A percentile compares a stretch with the other conserved stretches of the same genome.
These are phyloP conservation scores for Porodaedalea pini DNA, from an alignment of 1,284 basidiomycete species.

Conservation along the genomic window DNA sequence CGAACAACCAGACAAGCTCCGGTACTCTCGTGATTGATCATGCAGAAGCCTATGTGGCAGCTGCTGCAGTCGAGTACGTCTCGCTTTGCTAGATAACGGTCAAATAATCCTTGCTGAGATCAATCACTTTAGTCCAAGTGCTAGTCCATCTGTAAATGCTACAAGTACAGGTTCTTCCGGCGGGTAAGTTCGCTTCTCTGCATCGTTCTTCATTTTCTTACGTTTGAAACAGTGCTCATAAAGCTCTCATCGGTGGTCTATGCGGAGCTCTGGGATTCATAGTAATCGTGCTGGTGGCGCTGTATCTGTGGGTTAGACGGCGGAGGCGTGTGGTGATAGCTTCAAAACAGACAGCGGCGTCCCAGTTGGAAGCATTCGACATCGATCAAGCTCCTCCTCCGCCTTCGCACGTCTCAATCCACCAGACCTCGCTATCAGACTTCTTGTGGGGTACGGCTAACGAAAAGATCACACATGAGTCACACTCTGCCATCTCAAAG, in stretches of 20 bases:
- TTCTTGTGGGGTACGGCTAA: neutral
- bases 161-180: neutral
- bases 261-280: slow-evolving; percentile 7
- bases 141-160: neutral
- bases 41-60: neutral
- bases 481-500: neutral
- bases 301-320: slow-evolving; percentile 2
- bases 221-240: neutral
- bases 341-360: neutral
- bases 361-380: slow-evolving; percentile 7
- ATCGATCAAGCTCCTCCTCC: slow-evolving; percentile 9
- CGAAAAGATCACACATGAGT: neutral
- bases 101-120: neutral
- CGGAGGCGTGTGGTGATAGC: neutral
- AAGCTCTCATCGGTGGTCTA: slow-evolving; percentile 12
- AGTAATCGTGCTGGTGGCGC: neutral
- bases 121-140: no score
- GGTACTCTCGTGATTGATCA: slow-evolving; percentile 11
- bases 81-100: neutral
- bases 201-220: neutral
- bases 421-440: neutral
- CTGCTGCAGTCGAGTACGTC: neutral
- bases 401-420: neutral
- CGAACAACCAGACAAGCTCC: slow-evolving; percentile 1
- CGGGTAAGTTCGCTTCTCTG: neutral